phyloP scores from a whole-genome alignment of 768 basidiomycete genomes.

The Mycena galericulata region DNA sequence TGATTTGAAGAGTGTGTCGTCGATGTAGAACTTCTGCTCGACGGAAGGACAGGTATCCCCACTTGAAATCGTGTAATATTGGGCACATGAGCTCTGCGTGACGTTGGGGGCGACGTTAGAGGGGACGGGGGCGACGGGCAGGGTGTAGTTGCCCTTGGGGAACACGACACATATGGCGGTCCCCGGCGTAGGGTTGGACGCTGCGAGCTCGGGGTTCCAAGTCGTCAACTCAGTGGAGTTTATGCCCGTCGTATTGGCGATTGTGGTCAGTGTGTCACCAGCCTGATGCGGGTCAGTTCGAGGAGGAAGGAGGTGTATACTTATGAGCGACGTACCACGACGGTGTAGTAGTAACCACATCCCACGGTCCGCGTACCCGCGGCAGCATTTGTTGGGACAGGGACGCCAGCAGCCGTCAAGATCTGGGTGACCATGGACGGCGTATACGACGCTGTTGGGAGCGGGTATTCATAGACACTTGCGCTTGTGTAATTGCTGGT shows the following conservation, averaged over 20 bases:
- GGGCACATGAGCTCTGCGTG: slow-evolving; percentile 22
- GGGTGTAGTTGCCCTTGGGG: slow-evolving; percentile 40
- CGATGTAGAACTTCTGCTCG: slow-evolving; percentile 31
- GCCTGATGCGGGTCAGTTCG: slow-evolving; percentile 11
- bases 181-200: slow-evolving; percentile 27
- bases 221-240: slow-evolving; percentile 29
- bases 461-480: slow-evolving; percentile 13
- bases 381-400: slow-evolving; percentile 36
- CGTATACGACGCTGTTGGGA: slow-evolving; percentile 30
- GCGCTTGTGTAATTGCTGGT: slow-evolving; percentile 19
- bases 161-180: slow-evolving; percentile 38
- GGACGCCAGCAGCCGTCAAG: slow-evolving; percentile 35
- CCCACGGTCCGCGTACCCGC: slow-evolving; percentile 36
- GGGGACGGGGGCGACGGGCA: slow-evolving; percentile 26
- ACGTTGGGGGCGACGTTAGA: slow-evolving; percentile 33
- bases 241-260: slow-evolving; percentile 29
- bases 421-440: not conserved
- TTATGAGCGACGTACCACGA: slow-evolving; percentile 10
- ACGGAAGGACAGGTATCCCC: slow-evolving; percentile 34
- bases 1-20: slow-evolving; percentile 19
- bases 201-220: slow-evolving; percentile 38
- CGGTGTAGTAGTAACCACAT: slow-evolving; percentile 37
- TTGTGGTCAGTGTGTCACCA: slow-evolving; percentile 33
- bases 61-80: slow-evolving; percentile 32
- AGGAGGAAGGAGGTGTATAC: not conserved